Percentiles rank a stretch among this genome's conserved stretches.
phyloP scores from a whole-genome alignment of 108 stramenopile species.

The Cyclostephanos tholiformis region DNA sequence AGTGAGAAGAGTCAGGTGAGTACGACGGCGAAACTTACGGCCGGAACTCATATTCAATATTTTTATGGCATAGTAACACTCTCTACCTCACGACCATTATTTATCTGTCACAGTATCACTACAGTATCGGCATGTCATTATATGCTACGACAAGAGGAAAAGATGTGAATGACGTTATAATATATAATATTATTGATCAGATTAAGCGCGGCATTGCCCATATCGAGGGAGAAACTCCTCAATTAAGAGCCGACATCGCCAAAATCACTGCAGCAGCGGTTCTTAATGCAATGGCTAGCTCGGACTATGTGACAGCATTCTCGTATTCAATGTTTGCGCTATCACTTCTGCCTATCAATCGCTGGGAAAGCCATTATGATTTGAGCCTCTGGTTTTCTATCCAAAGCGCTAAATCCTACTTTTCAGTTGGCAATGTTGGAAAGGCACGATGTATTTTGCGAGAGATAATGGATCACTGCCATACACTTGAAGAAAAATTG shows the following conservation, averaged over 20 bases:
- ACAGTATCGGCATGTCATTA: slow-evolving; percentile 6
- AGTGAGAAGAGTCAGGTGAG: slow-evolving; percentile 27
- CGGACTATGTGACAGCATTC: slow-evolving; percentile 31
- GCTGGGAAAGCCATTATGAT: slow-evolving; percentile 24
- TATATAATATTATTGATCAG: slow-evolving; percentile 23
- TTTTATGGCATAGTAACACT: too few species aligned
- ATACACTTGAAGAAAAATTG: slow-evolving; percentile 28
- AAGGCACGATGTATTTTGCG: slow-evolving; percentile 15
- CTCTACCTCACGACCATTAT: background rate
- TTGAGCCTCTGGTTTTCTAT: slow-evolving; percentile 14
- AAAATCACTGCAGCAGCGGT: slow-evolving; percentile 29
- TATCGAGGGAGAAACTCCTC: slow-evolving; percentile 2
- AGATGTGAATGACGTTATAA: slow-evolving; percentile 1
- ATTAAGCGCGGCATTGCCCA: slow-evolving; percentile 12
- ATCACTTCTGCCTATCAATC: slow-evolving; percentile 12
- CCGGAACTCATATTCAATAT: too few species aligned
- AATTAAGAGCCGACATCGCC: slow-evolving; percentile 15
- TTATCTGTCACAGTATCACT: slow-evolving; percentile 11
- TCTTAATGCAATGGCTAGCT: slow-evolving; percentile 28
- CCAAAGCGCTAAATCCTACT: slow-evolving; percentile 4
- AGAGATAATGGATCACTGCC: slow-evolving; percentile 10
- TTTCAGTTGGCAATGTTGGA: slow-evolving; percentile 18
- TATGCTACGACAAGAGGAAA: background rate
- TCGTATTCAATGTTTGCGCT: slow-evolving; percentile 20
- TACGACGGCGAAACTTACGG: background rate